phyloP scores from a whole-genome alignment of 345 rosid genomes.

The Citrus sp. region DNA sequence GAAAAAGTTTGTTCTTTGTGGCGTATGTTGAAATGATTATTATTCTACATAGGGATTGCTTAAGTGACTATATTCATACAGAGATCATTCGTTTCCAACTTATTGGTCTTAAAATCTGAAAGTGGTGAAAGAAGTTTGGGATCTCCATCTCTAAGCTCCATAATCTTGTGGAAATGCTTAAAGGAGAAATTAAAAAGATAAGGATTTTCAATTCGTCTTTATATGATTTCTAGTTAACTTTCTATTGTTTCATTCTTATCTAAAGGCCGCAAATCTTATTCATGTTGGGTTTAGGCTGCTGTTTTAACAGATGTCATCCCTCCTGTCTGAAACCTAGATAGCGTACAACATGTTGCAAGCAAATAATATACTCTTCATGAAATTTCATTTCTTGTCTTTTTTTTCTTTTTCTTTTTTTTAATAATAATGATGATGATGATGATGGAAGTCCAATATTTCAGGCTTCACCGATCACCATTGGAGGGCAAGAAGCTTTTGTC shows the following conservation, averaged over 20 bases:
- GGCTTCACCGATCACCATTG: slow-evolving; percentile 71
- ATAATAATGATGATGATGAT: neutral
- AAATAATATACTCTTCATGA: neutral
- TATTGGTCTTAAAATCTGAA: neutral
- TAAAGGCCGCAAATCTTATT: neutral
- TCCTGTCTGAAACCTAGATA: neutral
- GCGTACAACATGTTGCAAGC: neutral
- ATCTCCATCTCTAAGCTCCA: neutral
- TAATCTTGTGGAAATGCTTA: neutral
- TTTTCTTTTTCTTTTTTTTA: too few relatives aligned
- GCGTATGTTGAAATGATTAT: neutral
- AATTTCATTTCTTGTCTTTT: too few relatives aligned
- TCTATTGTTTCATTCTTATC: neutral
- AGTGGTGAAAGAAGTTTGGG: neutral
- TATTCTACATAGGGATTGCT: neutral
- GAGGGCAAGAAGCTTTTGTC: slow-evolving; percentile 54
- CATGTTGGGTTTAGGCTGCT: neutral
- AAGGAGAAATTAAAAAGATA: too few relatives aligned
- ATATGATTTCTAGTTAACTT: neutral
- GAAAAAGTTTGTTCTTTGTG: neutral
- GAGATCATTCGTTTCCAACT: neutral
- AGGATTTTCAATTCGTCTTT: neutral
- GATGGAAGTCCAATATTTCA: slow-evolving; percentile 24
- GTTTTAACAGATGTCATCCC: neutral
- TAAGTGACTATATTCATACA: neutral